Conservation (phyloP, 352 stramenopile genomes). For the Phytophthora tubulina region DNA sequence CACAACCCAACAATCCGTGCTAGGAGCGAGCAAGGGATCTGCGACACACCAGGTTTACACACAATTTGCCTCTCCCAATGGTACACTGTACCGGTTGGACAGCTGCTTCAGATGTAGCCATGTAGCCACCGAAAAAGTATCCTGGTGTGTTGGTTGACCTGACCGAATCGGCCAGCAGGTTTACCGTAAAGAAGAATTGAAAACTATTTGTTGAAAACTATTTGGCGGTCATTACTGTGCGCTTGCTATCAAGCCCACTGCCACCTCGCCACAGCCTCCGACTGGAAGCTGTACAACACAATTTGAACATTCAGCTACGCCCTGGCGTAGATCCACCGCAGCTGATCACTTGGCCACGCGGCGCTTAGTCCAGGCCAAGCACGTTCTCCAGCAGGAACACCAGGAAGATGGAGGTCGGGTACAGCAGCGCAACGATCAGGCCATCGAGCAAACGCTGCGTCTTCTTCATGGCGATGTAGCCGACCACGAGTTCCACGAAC, state of each 20-base stretch:
- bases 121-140: slow-evolving; percentile 24
- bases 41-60: slow-evolving; percentile 30
- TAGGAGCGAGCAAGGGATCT: slow-evolving; percentile 29
- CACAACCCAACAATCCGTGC: slow-evolving; percentile 44
- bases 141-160: no score
- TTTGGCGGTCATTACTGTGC: not conserved
- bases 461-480: slow-evolving; percentile 85
- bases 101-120: slow-evolving; percentile 19
- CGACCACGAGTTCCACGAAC: slow-evolving; percentile 93
- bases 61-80: slow-evolving; percentile 19
- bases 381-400: slow-evolving; percentile 94
- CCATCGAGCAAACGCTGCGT: slow-evolving; percentile 89
- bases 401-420: slow-evolving; percentile 94
- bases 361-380: slow-evolving; percentile 89
- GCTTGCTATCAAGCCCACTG: not conserved
- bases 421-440: slow-evolving; percentile 90
- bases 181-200: not conserved
- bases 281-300: slow-evolving; percentile 21
- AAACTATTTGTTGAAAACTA: slow-evolving; percentile 2
- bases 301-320: slow-evolving; percentile 31
- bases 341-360: slow-evolving; percentile 8
- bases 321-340: slow-evolving; percentile 5
- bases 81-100: slow-evolving; percentile 19
- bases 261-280: slow-evolving; percentile 4
- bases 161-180: no score